Base-by-base conservation (phyloP, 2,329 filamentous ascomycete species). In the Westerdykella sp. region DNA sequence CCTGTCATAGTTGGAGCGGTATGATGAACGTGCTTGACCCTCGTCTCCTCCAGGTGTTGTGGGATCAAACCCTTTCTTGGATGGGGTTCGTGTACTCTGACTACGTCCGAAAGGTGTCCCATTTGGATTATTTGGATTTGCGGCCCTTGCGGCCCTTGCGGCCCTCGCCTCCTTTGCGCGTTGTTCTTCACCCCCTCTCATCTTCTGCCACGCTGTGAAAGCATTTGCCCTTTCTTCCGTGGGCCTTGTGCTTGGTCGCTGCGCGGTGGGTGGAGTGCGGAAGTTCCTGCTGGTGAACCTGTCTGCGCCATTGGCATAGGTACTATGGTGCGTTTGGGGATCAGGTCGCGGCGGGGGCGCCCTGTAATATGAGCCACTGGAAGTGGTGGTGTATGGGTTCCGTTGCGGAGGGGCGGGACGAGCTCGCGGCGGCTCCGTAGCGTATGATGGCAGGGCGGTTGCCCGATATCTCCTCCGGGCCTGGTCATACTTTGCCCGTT, bases 401-500 rank as follows among this genome's bases (percentile, higher is more conserved):
- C 71, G 62, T 16, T 70, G 64, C 5, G 71, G 70, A 11, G 71
- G 69, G 18, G 71, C 70, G 36, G 67, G 66, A 22, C 67, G 67
- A 40, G 58, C 61, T 45, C 66, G 62, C 7, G 61, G 62, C 3
- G 58, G 60, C 23, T 70, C 71, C 21, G 69, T 67, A 36, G 67
- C 68, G 44, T 66, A 63, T 2, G 63, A 52, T 15, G 64, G 57
- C n/a, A 55, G 45, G 41, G 57, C 56, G 16, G 53, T 36, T 40
- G 50, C 51, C 15, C 60, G 51, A 47, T 59, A 60, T 45, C 75
- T 77, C 43, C 74, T 67, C 42, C 80, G 71, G 48, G 81, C 78
- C n/a, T 71, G 71, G 59, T 84, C 81, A 54, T 84, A 84, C 59
- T 77, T 79, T 31, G 72, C 60, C 47, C 80, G 77, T 53, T 73